A percentile compares a stretch with the other conserved stretches of the same genome.
These are phyloP conservation scores for Eimeria maxima DNA, from an alignment of 169 alveolate genomes.

Conservation along the genomic window DNA sequence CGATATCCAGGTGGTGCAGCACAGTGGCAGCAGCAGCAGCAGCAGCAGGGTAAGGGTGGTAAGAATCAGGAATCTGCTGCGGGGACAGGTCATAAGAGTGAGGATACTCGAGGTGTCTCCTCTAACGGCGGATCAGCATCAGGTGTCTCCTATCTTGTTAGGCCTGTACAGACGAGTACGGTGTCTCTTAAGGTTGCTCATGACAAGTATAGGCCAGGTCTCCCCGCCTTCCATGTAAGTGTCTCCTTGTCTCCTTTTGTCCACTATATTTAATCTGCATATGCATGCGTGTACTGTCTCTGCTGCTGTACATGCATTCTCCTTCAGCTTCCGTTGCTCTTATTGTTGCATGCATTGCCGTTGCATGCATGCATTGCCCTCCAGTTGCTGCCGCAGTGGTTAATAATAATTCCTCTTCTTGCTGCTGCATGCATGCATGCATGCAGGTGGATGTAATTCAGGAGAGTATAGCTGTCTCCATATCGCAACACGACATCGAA, in stretches of 20 bases:
- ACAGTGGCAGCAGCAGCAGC: slow-evolving; percentile 13
- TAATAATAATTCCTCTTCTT: too few relatives aligned
- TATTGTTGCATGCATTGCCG: too few relatives aligned
- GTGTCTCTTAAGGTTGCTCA: slow-evolving; percentile 17
- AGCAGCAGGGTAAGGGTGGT: slow-evolving; percentile 4
- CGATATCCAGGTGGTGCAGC: too few relatives aligned
- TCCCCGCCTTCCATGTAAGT: slow-evolving; percentile 42
- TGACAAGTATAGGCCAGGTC: slow-evolving; percentile 1
- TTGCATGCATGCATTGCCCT: too few relatives aligned
- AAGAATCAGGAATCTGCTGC: slow-evolving; percentile 10
- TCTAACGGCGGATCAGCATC: background rate
- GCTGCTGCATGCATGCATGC: too few relatives aligned
- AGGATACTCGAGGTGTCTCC: background rate
- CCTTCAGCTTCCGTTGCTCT: too few relatives aligned
- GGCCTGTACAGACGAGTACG: slow-evolving; percentile 3
- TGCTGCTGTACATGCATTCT: too few relatives aligned
- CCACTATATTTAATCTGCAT: background rate
- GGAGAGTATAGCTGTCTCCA: slow-evolving; percentile 1
- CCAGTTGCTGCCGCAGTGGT: too few relatives aligned
- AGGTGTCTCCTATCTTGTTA: background rate
- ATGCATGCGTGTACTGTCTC: background rate
- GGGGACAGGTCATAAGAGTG: too few relatives aligned
- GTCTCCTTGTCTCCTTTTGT: background rate
- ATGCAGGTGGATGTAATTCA: slow-evolving; percentile 75
- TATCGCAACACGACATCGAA: slow-evolving; percentile 68